Evolutionary conservation across 192 early-diverging fungal genomes (phyloP).

Genomic region (Dissophora globulifera): DNA sequence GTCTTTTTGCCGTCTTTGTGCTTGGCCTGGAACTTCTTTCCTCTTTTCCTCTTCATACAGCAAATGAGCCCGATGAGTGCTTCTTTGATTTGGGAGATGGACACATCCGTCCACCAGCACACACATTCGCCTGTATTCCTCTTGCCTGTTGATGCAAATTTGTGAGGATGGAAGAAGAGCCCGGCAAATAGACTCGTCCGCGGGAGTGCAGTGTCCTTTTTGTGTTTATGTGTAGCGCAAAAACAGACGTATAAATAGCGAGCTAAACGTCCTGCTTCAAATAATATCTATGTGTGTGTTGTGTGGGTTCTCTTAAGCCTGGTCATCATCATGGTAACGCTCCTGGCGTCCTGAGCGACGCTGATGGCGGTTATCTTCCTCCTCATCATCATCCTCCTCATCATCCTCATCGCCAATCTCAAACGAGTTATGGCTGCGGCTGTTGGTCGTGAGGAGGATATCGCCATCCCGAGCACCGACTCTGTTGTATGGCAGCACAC

Average conservation of each 20-base stretch:
- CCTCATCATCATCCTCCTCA: slow-evolving; percentile 36
- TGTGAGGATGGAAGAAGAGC: no score
- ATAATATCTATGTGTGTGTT: no score
- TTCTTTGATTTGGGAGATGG: no score
- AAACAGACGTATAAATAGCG: slow-evolving; percentile 3
- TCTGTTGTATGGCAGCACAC: slow-evolving; percentile 48
- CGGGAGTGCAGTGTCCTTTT: no score
- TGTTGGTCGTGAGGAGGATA: slow-evolving; percentile 30
- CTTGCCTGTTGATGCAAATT: not conserved
- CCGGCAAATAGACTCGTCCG: no score
- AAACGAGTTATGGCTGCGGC: slow-evolving; percentile 39
- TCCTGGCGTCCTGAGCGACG: slow-evolving; percentile 38
- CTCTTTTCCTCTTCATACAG: not conserved
- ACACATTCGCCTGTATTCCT: not conserved
- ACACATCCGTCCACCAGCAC: not conserved
- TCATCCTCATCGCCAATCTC: slow-evolving; percentile 52
- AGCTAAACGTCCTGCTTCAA: no score
- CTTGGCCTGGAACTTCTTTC: not conserved
- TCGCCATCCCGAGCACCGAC: slow-evolving; percentile 33
- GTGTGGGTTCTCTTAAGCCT: slow-evolving; percentile 7
- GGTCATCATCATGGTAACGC: slow-evolving; percentile 48
- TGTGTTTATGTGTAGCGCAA: no score
- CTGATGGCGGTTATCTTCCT: slow-evolving; percentile 24
- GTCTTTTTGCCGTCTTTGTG: no score
- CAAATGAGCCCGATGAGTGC: not conserved